A percentile compares a stretch with the other conserved stretches of the same genome.
Conservation (phyloP, 495 filamentous ascomycete genomes). For the Platismatia glauca region DNA sequence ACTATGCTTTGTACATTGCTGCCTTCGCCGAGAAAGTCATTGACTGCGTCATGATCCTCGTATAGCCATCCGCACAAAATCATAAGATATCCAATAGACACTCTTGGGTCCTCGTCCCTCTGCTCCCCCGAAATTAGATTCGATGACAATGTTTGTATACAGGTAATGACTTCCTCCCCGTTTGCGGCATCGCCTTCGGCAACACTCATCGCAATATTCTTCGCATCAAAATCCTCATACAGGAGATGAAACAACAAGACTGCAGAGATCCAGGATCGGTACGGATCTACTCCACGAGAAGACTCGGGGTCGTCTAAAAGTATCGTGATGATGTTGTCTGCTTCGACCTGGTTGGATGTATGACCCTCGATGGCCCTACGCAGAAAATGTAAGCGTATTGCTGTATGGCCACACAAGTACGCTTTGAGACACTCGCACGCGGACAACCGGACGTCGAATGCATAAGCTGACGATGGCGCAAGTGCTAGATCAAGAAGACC, state of each 20-base stretch:
- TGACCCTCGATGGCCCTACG: conserved; percentile 84
- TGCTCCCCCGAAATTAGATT: conserved; percentile 71
- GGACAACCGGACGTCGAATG: conserved; percentile 73
- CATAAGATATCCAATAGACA: conserved; percentile 83
- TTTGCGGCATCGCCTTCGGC: conserved; percentile 81
- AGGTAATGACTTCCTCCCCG: conserved; percentile 93
- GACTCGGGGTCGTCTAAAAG: conserved; percentile 54
- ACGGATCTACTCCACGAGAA: conserved; percentile 62
- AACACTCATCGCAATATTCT: conserved; percentile 68
- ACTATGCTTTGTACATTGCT: conserved; percentile 81
- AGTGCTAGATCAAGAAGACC: conserved; percentile 82
- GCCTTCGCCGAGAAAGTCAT: conserved; percentile 93
- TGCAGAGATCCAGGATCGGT: conserved; percentile 84
- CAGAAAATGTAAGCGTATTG: conserved; percentile 77
- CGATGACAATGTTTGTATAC: conserved; percentile 75
- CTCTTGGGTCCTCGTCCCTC: conserved; percentile 67
- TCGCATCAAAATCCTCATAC: conserved; percentile 71
- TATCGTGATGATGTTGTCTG: conserved; percentile 83
- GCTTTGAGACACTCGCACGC: conserved; percentile 87
- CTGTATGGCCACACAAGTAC: conserved; percentile 71
- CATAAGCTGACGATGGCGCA: conserved; percentile 49
- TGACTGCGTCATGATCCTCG: conserved; percentile 82
- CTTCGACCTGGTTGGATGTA: conserved; percentile 64
- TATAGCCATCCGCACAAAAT: conserved; percentile 88
- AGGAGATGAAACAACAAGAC: conserved; percentile 87